Conservation (phyloP, 192 early-diverging fungal genomes). For the Gamsiella multidivaricata region DNA sequence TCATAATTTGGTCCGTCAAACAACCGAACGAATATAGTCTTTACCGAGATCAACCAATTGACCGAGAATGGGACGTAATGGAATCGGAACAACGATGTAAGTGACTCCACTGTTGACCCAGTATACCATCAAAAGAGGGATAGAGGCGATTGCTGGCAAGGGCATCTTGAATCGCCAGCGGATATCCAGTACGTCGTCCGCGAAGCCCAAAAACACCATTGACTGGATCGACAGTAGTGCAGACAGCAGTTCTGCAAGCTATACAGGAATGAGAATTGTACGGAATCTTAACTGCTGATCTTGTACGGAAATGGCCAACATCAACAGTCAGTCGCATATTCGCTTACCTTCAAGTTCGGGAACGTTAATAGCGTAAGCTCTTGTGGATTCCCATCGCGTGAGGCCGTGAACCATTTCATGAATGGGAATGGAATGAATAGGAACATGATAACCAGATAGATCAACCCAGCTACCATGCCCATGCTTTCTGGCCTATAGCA, state of each 20-base stretch:
- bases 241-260: slow-evolving; percentile 93
- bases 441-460: slow-evolving; percentile 90
- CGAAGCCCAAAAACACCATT: slow-evolving; percentile 98
- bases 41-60: slow-evolving; percentile 84
- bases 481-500: slow-evolving; percentile 87
- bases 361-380: slow-evolving; percentile 64
- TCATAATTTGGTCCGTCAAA: not conserved
- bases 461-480: slow-evolving; percentile 88
- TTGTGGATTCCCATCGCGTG: slow-evolving; percentile 44
- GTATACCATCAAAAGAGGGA: slow-evolving; percentile 95
- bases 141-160: slow-evolving; percentile 90
- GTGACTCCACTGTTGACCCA: slow-evolving; percentile 90
- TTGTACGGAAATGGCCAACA: too few relatives aligned
- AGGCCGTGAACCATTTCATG: slow-evolving; percentile 77
- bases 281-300: too few relatives aligned
- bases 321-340: too few relatives aligned
- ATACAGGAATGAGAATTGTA: slow-evolving; percentile 49
- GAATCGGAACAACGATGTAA: slow-evolving; percentile 87
- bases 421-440: slow-evolving; percentile 97
- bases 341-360: slow-evolving; percentile 75
- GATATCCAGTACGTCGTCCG: slow-evolving; percentile 97
- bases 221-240: slow-evolving; percentile 91
- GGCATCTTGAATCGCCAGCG: slow-evolving; percentile 96
- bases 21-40: not conserved
- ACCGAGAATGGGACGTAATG: slow-evolving; percentile 78